Base-by-base conservation (phyloP, 441 rosid species). In the Jatropha podagrica region DNA sequence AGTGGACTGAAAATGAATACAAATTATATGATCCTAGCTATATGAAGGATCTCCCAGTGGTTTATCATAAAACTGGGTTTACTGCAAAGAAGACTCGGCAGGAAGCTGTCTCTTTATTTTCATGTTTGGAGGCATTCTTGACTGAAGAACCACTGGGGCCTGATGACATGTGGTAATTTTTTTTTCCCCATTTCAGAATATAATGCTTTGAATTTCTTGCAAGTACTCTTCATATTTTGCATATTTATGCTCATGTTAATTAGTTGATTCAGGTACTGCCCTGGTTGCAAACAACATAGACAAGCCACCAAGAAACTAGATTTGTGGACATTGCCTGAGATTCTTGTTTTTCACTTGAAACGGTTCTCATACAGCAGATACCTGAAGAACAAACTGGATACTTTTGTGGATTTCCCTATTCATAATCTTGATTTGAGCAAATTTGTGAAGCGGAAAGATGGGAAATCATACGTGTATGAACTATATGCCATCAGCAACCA, bases 91-190 rank as follows among this genome's bases (percentile, higher is more conserved):
- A 78, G 76, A 82, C 90, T 66, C 85, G 82, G 76, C 90, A 87
- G 68, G 94, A 90, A 81, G 87, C 86, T 58, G 83, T 90, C 71
- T 92, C 94, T 61, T 75, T 92, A 62, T 87, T 88, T 85, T 88
- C 88, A 64, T 92, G 94, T 82, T 83, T 90, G 80, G 91, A 90
- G 87, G 90, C 92, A 37, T 92, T 92, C 86, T 85, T 92, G 85
- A 91, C 79, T 4, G 93, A 90, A 81, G 97, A 90, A 78, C 97
- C 97, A 44, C 79, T 92, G 74, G 97, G 97, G 79, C 97, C 92
- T 41, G 94, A 90, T 76, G 94, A 92, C 83, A 92, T 90, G 97
- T 90, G 97, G 97, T 92, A 69, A 64, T 18, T 68, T 54, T 38
- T 20, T 3, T 27, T 12, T 3, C 18, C 15, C 73, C 23, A 65